phyloP scores from a whole-genome alignment of 2,329 filamentous ascomycete genomes.

The Thelonectria discophora region DNA sequence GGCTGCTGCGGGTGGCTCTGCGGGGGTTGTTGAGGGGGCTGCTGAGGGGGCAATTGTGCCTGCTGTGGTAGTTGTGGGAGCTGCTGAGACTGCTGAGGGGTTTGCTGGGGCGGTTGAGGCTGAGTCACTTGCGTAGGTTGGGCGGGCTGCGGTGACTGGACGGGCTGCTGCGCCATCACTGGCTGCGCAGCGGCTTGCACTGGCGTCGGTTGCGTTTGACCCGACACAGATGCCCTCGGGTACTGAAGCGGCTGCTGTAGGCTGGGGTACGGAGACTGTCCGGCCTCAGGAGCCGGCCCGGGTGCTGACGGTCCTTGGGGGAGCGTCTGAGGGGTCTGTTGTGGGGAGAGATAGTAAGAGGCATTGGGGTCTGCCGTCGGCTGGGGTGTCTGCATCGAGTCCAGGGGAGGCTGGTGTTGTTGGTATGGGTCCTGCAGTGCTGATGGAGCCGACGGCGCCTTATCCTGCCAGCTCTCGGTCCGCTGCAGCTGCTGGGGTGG shows the following conservation, averaged over 20 bases:
- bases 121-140: constrained; percentile 30
- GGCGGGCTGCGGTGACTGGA: constrained; percentile 41
- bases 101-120: too few species aligned
- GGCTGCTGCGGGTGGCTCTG: too few species aligned
- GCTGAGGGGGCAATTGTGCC: too few species aligned
- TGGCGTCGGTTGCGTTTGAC: constrained; percentile 46
- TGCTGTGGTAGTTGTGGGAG: too few species aligned
- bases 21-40: too few species aligned
- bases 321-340: constrained; percentile 45
- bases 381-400: constrained; percentile 44
- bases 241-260: constrained; percentile 59
- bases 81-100: too few species aligned
- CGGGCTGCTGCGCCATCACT: constrained; percentile 33
- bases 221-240: constrained; percentile 54
- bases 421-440: constrained; percentile 47
- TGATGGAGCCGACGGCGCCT: constrained; percentile 51
- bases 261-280: constrained; percentile 62
- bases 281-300: constrained; percentile 52
- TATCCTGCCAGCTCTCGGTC: constrained; percentile 61
- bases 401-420: constrained; percentile 36
- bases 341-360: constrained; percentile 65
- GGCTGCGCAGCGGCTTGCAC: constrained; percentile 42
- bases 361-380: constrained; percentile 60
- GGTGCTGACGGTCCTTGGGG: constrained; percentile 50
- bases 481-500: constrained; percentile 57